phyloP scores from a whole-genome alignment of 2,329 filamentous ascomycete genomes.

The Colletotrichum brevisporum region DNA sequence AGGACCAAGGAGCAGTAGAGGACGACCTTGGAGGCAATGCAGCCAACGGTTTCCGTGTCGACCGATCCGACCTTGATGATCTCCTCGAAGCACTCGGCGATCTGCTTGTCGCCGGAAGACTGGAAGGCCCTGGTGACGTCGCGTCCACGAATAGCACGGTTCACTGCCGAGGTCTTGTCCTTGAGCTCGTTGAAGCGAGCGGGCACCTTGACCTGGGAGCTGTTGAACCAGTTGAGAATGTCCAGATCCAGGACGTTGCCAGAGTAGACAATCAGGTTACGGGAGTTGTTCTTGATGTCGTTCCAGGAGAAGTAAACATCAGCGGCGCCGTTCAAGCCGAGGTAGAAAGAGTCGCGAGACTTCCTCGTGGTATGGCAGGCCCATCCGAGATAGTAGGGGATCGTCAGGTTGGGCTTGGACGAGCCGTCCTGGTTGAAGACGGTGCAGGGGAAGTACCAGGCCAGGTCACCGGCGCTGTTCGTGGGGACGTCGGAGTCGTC shows the following conservation, averaged over 20 bases:
- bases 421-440: slow-evolving; percentile 96
- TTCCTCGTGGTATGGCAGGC: slow-evolving; percentile 84
- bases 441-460: slow-evolving; percentile 97
- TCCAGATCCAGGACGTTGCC: slow-evolving; percentile 93
- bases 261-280: slow-evolving; percentile 95
- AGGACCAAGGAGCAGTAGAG: slow-evolving; percentile 93
- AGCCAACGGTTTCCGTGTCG: slow-evolving; percentile 95
- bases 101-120: slow-evolving; percentile 80
- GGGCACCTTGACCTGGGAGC: slow-evolving; percentile 81
- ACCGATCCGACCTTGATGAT: slow-evolving; percentile 97
- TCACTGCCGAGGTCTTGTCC: slow-evolving; percentile 72
- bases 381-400: slow-evolving; percentile 85
- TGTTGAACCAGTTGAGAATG: slow-evolving; percentile 91
- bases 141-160: slow-evolving; percentile 79
- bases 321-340: slow-evolving; percentile 74
- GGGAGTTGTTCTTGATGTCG: slow-evolving; percentile 88
- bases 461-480: slow-evolving; percentile 79
- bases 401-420: slow-evolving; percentile 79
- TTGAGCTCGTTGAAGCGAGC: slow-evolving; percentile 84
- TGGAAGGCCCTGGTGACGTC: slow-evolving; percentile 94
- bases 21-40: slow-evolving; percentile 97
- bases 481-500: slow-evolving; percentile 83
- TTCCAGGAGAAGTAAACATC: slow-evolving; percentile 98
- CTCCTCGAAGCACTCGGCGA: slow-evolving; percentile 89
- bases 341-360: slow-evolving; percentile 83